Evolutionary conservation across 441 rosid genomes (phyloP), one percentile per base, ranked within the genome.

Genomic region (Eruca vesicaria): DNA sequence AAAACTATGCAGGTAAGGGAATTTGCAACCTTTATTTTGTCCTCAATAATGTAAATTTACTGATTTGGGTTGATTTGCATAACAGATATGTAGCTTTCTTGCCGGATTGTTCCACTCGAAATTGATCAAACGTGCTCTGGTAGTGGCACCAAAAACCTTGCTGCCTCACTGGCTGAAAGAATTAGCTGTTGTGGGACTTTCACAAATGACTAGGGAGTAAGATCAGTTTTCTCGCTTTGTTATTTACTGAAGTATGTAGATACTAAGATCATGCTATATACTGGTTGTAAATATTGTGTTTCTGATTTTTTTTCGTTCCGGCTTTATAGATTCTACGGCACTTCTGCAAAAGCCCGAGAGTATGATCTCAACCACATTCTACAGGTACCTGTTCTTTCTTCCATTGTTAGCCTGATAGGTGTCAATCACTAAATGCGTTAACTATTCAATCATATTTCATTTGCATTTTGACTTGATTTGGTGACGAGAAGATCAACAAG

Each of bases 101-200:
- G 93, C 94, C 76, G 99, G 99, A n/a, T 76, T 95, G 58, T 95
- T 91, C 73, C 86, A 87, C 73, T 95, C 97, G 6, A 83, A 77
- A 77, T 78, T 90, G 87, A 95, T 93, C 68, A 95, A 84, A 73
- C 86, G 97, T 79, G 98, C 82, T 48, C 65, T 95, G 79, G 58
- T 95, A 68, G 99, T 95, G 73, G 97, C 98, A 72, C 99, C 99
- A 4, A 95, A 93, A 81, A 95, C 98, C 20, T 75, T 95, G 83
- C 90, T 95, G 36, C 68, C 97, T 82, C 99, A 93, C 74, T 95
- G 99, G 99, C 84, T 91, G 82, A 95, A 93, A 87, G 98, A 95
- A 83, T 78, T 95, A 76, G 83, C 94, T 45, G 80, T 66, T 7
- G 99, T 95, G 52, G 97, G 98, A 38, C 97, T 95, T 73, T 93